Base-by-base conservation (phyloP, 495 filamentous ascomycete species). In the Collariella sp. region DNA sequence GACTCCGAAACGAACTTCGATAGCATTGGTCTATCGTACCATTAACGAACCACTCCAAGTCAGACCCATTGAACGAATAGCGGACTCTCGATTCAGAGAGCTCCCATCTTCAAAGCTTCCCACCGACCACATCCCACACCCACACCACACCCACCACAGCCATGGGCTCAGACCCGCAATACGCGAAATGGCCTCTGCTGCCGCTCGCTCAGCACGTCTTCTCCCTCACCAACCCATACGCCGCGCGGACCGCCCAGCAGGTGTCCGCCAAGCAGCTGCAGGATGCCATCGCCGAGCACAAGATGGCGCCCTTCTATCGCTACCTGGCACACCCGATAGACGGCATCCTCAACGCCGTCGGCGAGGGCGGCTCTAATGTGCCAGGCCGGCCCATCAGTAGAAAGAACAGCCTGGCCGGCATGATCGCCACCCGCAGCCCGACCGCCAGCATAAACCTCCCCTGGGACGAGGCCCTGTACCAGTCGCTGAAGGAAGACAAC, bases 81-180 rank as follows among this genome's bases (percentile, higher is more conserved):
- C 55, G 31, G 48, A 36, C 26, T 44, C 7, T 38, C 15, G 26
- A 31, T 15, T 44, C 22, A 16, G 36, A 39, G 20, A 35, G 29
- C 24, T 35, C 36, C 38, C 19, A 12, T 13, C 35, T 2, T 36
- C 38, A 7, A 24, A 22, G 15, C 51, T 40, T 45, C 57, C 33
- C 24, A 46, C 50, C 26, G 26, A 31, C 26, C 26, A 9, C 5
- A 35, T 36, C 31, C 33, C 36, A 31, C 35, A 29, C 47, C 36
- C 50, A 16, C 50, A 23, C 47, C 35, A 24, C 42, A 42, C 43
- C 52, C 46, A 55, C 48, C 33, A 41, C 53, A 57, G 52, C 31
- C 50, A 98, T 98, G 93, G 93, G 91, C 63, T 88, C 89, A 65
- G 93, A 98, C 77, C 91, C 90, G 50, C 93, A 95, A 70, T 97